Evolutionary conservation across 345 rosid genomes (phyloP).

Genomic region (Lumnitzera littorea): DNA sequence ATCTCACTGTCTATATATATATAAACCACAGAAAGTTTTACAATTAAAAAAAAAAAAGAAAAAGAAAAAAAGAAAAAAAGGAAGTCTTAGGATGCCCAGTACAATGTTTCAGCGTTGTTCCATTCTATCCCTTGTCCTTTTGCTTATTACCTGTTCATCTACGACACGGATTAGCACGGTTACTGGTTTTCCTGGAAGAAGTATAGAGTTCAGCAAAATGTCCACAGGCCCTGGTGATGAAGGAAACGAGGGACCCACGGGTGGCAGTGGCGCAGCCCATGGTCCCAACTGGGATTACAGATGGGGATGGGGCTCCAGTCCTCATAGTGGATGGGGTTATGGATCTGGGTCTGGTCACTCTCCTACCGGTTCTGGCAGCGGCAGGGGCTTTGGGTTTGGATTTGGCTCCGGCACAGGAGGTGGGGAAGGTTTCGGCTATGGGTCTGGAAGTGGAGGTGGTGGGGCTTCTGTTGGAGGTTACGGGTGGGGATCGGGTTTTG

Average conservation of each 20-base stretch:
- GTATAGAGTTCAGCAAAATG: conserved; percentile 8
- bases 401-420: conserved; percentile 64
- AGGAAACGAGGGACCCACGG: conserved; percentile 26
- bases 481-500: conserved; percentile 57
- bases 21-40: no score
- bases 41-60: no score
- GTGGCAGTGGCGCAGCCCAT: conserved; percentile 58
- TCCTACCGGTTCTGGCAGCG: conserved; percentile 68
- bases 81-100: background rate
- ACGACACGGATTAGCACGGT: background rate
- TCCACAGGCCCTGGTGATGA: conserved; percentile 4
- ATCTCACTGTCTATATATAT: no score
- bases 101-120: background rate
- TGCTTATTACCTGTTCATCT: background rate
- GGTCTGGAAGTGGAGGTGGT: conserved; percentile 72
- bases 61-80: background rate
- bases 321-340: conserved; percentile 72
- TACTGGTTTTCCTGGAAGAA: background rate
- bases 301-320: conserved; percentile 90
- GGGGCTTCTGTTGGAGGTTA: conserved; percentile 71
- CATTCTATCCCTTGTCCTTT: background rate
- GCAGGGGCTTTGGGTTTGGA: conserved; percentile 71
- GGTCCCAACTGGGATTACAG: conserved; percentile 77
- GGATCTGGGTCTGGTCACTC: conserved; percentile 80
- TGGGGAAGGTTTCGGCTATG: conserved; percentile 68